phyloP scores from a whole-genome alignment of 176 grass and related monocot genomes.

The Avena atlantica region DNA sequence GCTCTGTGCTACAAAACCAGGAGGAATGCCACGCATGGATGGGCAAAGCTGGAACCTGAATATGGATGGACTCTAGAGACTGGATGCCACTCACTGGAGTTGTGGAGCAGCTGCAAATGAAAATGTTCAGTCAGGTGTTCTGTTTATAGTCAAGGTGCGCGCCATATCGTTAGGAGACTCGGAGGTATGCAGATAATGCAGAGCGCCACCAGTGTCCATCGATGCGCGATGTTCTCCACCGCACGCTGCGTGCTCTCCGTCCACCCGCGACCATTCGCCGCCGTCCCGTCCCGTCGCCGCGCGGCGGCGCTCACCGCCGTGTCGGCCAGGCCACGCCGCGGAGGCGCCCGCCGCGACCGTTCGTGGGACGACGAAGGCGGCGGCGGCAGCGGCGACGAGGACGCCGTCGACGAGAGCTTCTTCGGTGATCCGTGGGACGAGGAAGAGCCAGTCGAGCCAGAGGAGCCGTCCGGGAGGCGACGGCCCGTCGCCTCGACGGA shows the following conservation, averaged over 20 bases:
- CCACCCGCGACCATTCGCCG: not conserved
- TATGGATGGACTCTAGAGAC: not conserved
- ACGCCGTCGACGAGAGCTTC: constrained; percentile 46
- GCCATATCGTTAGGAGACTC: not conserved
- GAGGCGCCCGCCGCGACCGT: not conserved
- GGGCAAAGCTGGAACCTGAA: not conserved
- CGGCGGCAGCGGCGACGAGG: constrained; percentile 22
- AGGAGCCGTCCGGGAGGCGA: not conserved
- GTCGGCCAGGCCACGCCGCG: constrained; percentile 28
- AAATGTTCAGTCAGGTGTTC: not conserved
- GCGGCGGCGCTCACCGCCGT: not conserved
- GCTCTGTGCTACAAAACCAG: too few species aligned
- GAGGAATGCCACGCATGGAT: not conserved
- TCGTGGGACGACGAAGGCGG: constrained; percentile 37
- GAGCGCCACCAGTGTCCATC: not conserved
- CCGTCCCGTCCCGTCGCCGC: not conserved
- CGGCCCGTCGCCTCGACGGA: not conserved
- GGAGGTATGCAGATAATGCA: not conserved
- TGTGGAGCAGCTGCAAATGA: not conserved
- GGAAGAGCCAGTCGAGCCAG: not conserved
- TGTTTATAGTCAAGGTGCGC: not conserved
- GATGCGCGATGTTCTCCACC: constrained; percentile 36
- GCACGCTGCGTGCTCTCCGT: constrained; percentile 36
- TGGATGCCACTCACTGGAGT: not conserved
- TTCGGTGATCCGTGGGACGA: constrained; percentile 29